Evolutionary conservation across 768 basidiomycete species (phyloP).

Genomic region (Collybia sordida): DNA sequence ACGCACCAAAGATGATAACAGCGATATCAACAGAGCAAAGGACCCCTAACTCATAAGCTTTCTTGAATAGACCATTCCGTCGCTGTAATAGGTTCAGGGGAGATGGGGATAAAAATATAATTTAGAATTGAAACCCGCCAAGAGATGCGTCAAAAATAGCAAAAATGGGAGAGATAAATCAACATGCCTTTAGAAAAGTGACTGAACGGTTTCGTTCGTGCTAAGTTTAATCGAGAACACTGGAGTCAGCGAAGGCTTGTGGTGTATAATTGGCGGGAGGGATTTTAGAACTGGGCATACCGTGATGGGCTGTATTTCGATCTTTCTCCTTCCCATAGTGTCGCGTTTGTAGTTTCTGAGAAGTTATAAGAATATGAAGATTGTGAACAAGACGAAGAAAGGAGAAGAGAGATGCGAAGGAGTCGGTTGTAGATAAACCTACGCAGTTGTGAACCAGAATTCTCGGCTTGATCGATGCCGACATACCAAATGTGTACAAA

Average conservation of each 20-base stretch:
- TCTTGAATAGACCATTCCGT: slow-evolving; percentile 90
- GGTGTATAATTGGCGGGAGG: slow-evolving; percentile 22
- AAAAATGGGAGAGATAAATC: slow-evolving; percentile 32
- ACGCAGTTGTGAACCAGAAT: too few species aligned
- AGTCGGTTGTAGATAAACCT: too few species aligned
- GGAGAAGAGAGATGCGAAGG: too few species aligned
- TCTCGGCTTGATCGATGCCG: too few species aligned
- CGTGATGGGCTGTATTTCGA: slow-evolving; percentile 78
- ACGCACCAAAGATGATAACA: slow-evolving; percentile 74
- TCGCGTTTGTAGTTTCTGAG: too few species aligned
- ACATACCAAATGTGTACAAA: too few species aligned
- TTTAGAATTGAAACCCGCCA: slow-evolving; percentile 24
- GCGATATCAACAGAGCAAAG: slow-evolving; percentile 87
- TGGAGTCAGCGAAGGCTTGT: slow-evolving; percentile 5
- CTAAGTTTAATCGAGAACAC: slow-evolving; percentile 48
- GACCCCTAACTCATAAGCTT: slow-evolving; percentile 88
- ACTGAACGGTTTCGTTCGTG: slow-evolving; percentile 91
- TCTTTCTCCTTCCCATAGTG: slow-evolving; percentile 69
- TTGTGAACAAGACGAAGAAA: too few species aligned
- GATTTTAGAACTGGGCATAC: slow-evolving; percentile 39
- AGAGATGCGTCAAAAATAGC: slow-evolving; percentile 64
- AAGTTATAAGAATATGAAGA: too few species aligned
- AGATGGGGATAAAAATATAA: slow-evolving; percentile 22
- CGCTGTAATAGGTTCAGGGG: slow-evolving; percentile 51
- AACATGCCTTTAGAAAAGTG: slow-evolving; percentile 82